These are phyloP conservation scores for Debaryomyces nepalensis DNA, from an alignment of 1,139 yeast species.

Conservation along the genomic window DNA sequence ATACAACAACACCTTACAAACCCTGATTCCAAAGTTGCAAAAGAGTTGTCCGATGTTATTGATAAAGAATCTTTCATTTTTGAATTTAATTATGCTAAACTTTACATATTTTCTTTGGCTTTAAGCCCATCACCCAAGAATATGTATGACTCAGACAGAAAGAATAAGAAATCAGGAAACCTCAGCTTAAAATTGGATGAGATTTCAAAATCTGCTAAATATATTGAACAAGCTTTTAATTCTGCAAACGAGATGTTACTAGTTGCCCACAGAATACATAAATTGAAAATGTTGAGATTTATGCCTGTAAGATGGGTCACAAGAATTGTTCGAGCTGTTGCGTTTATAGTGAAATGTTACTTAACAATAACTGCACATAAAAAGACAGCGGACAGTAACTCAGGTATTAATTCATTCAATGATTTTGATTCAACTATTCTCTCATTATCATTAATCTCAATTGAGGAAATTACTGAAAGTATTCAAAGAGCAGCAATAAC, in stretches of 20 bases:
- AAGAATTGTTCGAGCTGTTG: conserved; percentile 86
- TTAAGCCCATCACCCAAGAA: conserved; percentile 52
- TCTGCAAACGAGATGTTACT: conserved; percentile 83
- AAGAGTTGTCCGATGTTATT: conserved; percentile 47
- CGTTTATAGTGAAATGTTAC: conserved; percentile 86
- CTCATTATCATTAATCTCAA: conserved; percentile 65
- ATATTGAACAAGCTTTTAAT: conserved; percentile 78
- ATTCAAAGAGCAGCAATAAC: conserved; percentile 77
- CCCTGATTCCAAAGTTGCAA: conserved; percentile 42
- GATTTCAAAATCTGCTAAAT: conserved; percentile 72
- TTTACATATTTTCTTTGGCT: conserved; percentile 84
- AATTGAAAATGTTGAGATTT: conserved; percentile 62
- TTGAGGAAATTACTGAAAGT: conserved; percentile 68
- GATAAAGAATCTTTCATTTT: conserved; percentile 76
- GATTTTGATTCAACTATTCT: conserved; percentile 56
- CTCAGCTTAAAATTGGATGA: conserved; percentile 64
- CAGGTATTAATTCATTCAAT: conserved; percentile 32
- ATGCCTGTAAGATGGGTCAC: conserved; percentile 95
- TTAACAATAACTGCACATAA: conserved; percentile 63
- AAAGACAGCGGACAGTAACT: conserved; percentile 25
- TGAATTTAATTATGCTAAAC: conserved; percentile 81
- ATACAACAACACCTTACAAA: conserved; percentile 37
- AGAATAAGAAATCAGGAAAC: conserved; percentile 24
- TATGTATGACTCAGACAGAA: conserved; percentile 23
- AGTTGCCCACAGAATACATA: conserved; percentile 73